Conservation (phyloP, 441 rosid genomes). For the Gossypium schwendimanii region DNA sequence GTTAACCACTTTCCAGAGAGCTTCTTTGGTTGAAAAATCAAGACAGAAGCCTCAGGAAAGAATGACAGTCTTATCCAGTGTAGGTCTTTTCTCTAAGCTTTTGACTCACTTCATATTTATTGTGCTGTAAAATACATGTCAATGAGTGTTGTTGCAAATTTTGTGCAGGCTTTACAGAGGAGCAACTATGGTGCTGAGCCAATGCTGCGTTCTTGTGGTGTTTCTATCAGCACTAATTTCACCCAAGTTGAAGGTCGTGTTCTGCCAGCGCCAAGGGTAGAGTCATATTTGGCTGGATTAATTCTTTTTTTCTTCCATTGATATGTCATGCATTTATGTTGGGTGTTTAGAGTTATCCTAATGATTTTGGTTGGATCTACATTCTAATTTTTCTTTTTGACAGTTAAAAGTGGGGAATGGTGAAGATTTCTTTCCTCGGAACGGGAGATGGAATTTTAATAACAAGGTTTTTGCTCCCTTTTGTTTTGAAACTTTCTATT, state of each 20-base stretch:
- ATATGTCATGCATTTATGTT: background rate
- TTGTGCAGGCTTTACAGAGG: slow-evolving; percentile 33
- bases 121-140: background rate
- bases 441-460: slow-evolving; percentile 58
- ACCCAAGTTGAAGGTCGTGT: slow-evolving; percentile 52
- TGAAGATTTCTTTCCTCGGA: slow-evolving; percentile 38
- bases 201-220: slow-evolving; percentile 37
- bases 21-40: slow-evolving; percentile 50
- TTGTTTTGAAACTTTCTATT: background rate
- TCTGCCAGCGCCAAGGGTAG: slow-evolving; percentile 44
- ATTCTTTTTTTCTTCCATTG: background rate
- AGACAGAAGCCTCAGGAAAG: slow-evolving; percentile 62
- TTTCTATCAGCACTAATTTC: slow-evolving; percentile 37
- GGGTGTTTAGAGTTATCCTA: background rate
- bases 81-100: slow-evolving; percentile 14
- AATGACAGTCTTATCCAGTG: slow-evolving; percentile 36
- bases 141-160: background rate
- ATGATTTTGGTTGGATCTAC: background rate
- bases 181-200: slow-evolving; percentile 44
- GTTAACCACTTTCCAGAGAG: slow-evolving; percentile 37
- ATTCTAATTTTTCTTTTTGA: slow-evolving; percentile 3
- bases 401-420: slow-evolving; percentile 56
- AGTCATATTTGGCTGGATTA: background rate
- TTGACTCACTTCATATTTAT: background rate
- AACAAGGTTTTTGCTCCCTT: slow-evolving; percentile 31